phyloP scores from a whole-genome alignment of 2,329 filamentous ascomycete genomes.

The Chaetothyriales sp. region DNA sequence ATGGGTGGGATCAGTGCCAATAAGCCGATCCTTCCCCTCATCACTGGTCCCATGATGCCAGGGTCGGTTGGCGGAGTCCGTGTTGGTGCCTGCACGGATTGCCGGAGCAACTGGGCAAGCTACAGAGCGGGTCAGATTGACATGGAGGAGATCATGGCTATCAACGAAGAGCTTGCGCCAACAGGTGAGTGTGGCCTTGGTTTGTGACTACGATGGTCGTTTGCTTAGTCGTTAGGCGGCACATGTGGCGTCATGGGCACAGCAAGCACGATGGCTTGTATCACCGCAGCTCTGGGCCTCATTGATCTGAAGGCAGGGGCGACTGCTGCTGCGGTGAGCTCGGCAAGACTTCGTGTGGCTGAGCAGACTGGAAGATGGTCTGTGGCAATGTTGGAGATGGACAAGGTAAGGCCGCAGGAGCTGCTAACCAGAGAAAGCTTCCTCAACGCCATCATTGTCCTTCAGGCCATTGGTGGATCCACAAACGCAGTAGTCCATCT shows the following conservation, averaged over 20 bases:
- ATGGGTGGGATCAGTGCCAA: constrained; percentile 66
- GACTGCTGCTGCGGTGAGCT: constrained; percentile 41
- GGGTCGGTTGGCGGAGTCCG: constrained; percentile 47
- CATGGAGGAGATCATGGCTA: constrained; percentile 55
- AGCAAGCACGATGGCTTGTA: constrained; percentile 44
- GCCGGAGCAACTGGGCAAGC: constrained; percentile 58
- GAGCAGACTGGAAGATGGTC: constrained; percentile 41
- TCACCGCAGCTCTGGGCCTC: constrained; percentile 39
- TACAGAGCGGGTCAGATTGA: constrained; percentile 54
- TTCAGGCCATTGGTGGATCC: constrained; percentile 43
- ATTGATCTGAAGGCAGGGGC: constrained; percentile 39
- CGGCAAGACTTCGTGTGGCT: constrained; percentile 38
- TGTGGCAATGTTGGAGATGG: constrained; percentile 36
- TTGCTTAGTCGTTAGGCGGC: constrained; percentile 20
- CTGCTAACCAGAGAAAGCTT: constrained; percentile 43
- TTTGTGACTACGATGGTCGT: not conserved
- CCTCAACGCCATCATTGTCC: constrained; percentile 42
- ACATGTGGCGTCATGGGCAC: constrained; percentile 48
- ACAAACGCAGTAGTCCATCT: constrained; percentile 46
- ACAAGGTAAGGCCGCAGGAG: constrained; percentile 32
- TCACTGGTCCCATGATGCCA: constrained; percentile 64
- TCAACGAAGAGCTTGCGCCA: constrained; percentile 61
- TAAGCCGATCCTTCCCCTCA: constrained; percentile 54
- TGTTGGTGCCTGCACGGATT: constrained; percentile 63
- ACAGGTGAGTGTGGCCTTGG: constrained; percentile 26